Conservation (phyloP, 2,329 filamentous ascomycete genomes). For the Microcyclosporella mali region DNA sequence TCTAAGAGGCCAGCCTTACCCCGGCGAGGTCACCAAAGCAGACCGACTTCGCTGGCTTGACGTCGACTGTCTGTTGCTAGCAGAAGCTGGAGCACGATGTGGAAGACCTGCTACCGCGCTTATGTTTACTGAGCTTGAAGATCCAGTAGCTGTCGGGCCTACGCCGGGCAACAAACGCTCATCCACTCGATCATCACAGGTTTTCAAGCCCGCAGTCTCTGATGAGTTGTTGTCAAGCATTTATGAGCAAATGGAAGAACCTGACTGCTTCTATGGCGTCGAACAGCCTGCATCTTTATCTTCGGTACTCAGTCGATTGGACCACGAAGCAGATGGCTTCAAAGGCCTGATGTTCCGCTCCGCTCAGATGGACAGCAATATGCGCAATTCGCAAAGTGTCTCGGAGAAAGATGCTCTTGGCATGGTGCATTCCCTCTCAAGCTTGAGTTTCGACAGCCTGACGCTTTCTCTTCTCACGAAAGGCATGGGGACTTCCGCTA, state of each 20-base stretch:
- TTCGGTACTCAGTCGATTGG: constrained; percentile 72
- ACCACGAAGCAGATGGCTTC: constrained; percentile 80
- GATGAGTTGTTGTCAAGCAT: constrained; percentile 69
- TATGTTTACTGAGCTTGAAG: constrained; percentile 66
- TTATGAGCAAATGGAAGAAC: constrained; percentile 89
- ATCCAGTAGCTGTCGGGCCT: constrained; percentile 5
- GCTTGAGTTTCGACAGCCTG: constrained; percentile 76
- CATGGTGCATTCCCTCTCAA: constrained; percentile 69
- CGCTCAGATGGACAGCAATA: constrained; percentile 80
- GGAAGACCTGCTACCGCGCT: constrained; percentile 83
- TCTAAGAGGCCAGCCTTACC: constrained; percentile 71
- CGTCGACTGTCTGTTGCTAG: constrained; percentile 65
- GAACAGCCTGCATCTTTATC: constrained; percentile 69
- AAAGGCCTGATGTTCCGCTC: constrained; percentile 87
- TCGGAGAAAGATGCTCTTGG: constrained; percentile 58
- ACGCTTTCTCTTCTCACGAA: constrained; percentile 71
- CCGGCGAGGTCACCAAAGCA: constrained; percentile 68
- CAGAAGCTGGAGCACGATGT: constrained; percentile 67
- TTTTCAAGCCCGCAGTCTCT: constrained; percentile 43
- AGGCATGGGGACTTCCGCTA: constrained; percentile 53
- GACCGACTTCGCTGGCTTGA: constrained; percentile 82
- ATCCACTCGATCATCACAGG: constrained; percentile 22
- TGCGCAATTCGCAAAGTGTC: constrained; percentile 55
- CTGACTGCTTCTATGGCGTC: constrained; percentile 91
- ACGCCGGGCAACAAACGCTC: constrained; percentile 15